A percentile compares a stretch with the other conserved stretches of the same genome.
These are phyloP conservation scores for Cicer judaicum DNA, from an alignment of 306 rosid genomes.

Conservation along the genomic window DNA sequence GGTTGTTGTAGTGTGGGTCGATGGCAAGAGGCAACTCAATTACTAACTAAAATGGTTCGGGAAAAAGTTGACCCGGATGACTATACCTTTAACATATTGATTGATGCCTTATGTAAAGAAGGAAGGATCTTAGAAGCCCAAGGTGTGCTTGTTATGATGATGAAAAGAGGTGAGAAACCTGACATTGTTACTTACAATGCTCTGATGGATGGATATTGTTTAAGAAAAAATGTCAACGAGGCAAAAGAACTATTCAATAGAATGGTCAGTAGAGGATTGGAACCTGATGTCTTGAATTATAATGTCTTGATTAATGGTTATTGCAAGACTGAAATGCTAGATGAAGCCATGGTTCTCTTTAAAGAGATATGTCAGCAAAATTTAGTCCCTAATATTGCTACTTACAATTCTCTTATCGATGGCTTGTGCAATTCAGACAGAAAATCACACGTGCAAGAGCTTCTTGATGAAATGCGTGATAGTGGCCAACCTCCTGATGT, in stretches of 20 bases:
- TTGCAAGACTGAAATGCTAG: slow-evolving; percentile 50
- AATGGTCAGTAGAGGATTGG: slow-evolving; percentile 46
- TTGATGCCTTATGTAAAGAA: slow-evolving; percentile 46
- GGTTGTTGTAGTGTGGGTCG: slow-evolving; percentile 47
- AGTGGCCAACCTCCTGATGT: slow-evolving; percentile 46
- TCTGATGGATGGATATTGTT: slow-evolving; percentile 49
- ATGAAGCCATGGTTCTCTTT: slow-evolving; percentile 50
- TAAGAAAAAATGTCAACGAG: slow-evolving; percentile 28
- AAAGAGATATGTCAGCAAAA: slow-evolving; percentile 41
- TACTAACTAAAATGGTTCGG: slow-evolving; percentile 47
- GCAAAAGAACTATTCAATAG: slow-evolving; percentile 44
- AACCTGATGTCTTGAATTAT: slow-evolving; percentile 46
- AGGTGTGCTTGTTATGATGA: slow-evolving; percentile 45
- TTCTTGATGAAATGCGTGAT: slow-evolving; percentile 44
- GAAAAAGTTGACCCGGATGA: slow-evolving; percentile 39
- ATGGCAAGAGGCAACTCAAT: slow-evolving; percentile 43
- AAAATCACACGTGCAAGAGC: slow-evolving; percentile 41
- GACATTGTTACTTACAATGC: slow-evolving; percentile 47
- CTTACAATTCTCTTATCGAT: slow-evolving; percentile 48
- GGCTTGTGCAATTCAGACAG: slow-evolving; percentile 49
- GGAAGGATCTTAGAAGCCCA: slow-evolving; percentile 45
- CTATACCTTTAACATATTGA: slow-evolving; percentile 47
- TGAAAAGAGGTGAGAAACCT: slow-evolving; percentile 43
- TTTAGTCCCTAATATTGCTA: slow-evolving; percentile 43
- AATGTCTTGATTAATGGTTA: slow-evolving; percentile 53